Conservation (phyloP, 768 basidiomycete genomes). For the Suillus subaureus region DNA sequence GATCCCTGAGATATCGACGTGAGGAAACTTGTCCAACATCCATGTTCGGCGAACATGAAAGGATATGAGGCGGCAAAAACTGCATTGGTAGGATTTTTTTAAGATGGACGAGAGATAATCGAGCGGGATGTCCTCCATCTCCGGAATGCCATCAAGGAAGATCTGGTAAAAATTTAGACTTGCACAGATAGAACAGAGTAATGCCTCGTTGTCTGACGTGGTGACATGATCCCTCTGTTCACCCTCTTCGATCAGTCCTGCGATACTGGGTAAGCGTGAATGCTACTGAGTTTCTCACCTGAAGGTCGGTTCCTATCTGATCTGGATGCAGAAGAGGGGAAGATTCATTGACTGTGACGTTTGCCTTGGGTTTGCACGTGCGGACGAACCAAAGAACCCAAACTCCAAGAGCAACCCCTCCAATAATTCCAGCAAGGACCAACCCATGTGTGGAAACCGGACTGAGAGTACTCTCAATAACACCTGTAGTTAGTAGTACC, state of each 20-base stretch:
- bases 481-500: background rate
- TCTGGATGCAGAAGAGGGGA: background rate
- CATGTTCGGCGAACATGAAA: constrained; percentile 9
- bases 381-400: background rate
- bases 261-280: background rate
- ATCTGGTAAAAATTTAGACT: constrained; percentile 3
- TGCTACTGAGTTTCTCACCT: background rate
- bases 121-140: constrained; percentile 1
- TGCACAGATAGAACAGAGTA: constrained; percentile 12
- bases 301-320: background rate
- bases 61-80: constrained; percentile 6
- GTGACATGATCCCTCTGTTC: background rate
- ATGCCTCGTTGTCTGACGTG: background rate
- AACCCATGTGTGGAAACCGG: background rate
- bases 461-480: background rate
- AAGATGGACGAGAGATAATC: constrained; percentile 6
- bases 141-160: constrained; percentile 6
- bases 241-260: background rate
- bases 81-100: constrained; percentile 10
- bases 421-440: background rate
- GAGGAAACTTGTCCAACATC: constrained; percentile 8
- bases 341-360: no score
- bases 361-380: background rate
- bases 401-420: background rate
- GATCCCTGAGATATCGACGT: constrained; percentile 5